Evolutionary conservation across 2,329 filamentous ascomycete species (phyloP).

Genomic region (Ophiognomonia clavigignenti-juglandacearum): DNA sequence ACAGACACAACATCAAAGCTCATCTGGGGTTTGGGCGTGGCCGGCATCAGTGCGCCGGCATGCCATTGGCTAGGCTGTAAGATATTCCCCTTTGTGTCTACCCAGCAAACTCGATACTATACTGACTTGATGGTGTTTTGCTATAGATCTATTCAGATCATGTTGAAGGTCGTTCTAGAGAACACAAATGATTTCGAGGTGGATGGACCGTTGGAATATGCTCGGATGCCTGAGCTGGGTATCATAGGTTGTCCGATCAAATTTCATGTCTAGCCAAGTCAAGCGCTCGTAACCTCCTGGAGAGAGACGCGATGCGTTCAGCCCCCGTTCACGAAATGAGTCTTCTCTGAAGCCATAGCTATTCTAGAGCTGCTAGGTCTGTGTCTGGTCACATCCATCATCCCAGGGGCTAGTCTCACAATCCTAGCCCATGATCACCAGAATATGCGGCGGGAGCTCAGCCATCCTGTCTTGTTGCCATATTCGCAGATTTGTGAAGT

Average conservation of each 20-base stretch:
- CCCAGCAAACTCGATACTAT: background rate
- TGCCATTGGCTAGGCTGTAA: background rate
- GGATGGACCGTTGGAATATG: background rate
- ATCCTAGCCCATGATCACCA: no score
- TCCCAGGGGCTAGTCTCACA: no score
- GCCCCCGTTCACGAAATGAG: no score
- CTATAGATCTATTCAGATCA: background rate
- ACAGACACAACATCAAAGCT: background rate
- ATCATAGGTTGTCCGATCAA: background rate
- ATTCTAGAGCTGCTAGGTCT: no score
- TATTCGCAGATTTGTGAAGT: no score
- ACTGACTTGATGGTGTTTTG: background rate
- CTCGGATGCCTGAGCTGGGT: background rate
- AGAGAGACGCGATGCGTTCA: no score
- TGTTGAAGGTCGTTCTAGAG: background rate
- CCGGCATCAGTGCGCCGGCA: background rate
- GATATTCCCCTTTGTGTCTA: background rate
- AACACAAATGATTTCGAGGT: background rate
- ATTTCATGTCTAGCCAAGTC: background rate
- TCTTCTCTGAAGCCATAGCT: no score
- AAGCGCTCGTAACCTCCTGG: no score
- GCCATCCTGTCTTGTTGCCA: no score
- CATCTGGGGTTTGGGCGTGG: background rate
- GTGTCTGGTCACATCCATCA: no score
- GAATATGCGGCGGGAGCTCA: no score